These are phyloP conservation scores for Trichoderma endophyticum DNA, from an alignment of 2,329 filamentous ascomycete species.

Conservation along the genomic window DNA sequence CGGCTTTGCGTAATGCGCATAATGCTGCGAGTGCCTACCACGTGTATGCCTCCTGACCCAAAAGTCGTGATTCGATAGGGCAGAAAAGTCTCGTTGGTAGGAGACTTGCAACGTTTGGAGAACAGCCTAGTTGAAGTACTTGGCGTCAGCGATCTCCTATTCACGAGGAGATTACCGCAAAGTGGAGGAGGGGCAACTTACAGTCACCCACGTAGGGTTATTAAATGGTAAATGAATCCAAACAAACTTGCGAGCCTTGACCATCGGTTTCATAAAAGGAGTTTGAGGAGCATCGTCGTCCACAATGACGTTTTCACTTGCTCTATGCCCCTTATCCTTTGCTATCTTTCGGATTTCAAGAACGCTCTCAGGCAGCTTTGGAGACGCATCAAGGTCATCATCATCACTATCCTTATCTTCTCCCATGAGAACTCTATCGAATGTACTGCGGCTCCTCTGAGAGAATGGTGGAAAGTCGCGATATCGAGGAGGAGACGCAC, in stretches of 20 bases:
- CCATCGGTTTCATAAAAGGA: slow-evolving; percentile 34
- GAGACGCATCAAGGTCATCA: slow-evolving; percentile 30
- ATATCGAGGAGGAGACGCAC: slow-evolving; percentile 29
- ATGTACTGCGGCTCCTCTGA: slow-evolving; percentile 33
- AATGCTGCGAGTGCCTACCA: slow-evolving; percentile 48
- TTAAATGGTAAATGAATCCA: slow-evolving; percentile 59
- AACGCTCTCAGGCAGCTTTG: slow-evolving; percentile 34
- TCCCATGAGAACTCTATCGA: slow-evolving; percentile 18
- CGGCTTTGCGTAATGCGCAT: slow-evolving; percentile 49
- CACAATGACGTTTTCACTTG: slow-evolving; percentile 29
- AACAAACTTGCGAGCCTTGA: slow-evolving; percentile 47
- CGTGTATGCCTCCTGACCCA: slow-evolving; percentile 49
- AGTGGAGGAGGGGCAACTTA: slow-evolving; percentile 26
- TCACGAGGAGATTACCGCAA: not conserved
- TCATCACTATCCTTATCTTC: slow-evolving; percentile 24
- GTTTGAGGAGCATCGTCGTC: slow-evolving; percentile 30
- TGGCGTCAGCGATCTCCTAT: not conserved
- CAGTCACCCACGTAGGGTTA: slow-evolving; percentile 58
- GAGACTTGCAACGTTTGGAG: slow-evolving; percentile 42
- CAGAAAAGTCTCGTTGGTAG: slow-evolving; percentile 36
- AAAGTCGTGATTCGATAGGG: slow-evolving; percentile 45
- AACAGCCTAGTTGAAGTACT: slow-evolving; percentile 35
- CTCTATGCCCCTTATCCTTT: slow-evolving; percentile 22
- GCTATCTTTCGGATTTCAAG: slow-evolving; percentile 30
- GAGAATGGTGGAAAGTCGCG: slow-evolving; percentile 37